Evolutionary conservation across 2,329 filamentous ascomycete species (phyloP).

Genomic region (Shiraia bambusicola): DNA sequence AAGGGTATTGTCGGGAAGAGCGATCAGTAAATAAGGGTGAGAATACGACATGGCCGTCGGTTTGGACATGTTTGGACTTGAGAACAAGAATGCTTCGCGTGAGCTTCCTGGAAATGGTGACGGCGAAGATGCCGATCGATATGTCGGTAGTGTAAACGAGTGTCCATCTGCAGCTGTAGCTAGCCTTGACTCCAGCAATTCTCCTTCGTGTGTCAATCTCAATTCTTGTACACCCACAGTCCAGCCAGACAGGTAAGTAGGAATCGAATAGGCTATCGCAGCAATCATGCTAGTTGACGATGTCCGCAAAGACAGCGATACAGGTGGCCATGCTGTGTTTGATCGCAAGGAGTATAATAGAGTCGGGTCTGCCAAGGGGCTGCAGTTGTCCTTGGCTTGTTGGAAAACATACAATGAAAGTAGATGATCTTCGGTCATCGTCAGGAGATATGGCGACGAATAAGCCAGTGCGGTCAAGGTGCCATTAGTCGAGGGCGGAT

Average conservation of each 20-base stretch:
- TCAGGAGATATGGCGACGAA: slow-evolving; percentile 73
- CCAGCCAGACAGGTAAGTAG: slow-evolving; percentile 76
- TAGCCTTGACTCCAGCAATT: slow-evolving; percentile 52
- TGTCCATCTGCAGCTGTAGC: slow-evolving; percentile 54
- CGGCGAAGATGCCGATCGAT: slow-evolving; percentile 27
- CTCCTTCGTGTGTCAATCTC: slow-evolving; percentile 59
- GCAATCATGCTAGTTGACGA: slow-evolving; percentile 67
- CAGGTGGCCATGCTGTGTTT: slow-evolving; percentile 73
- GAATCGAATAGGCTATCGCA: slow-evolving; percentile 83
- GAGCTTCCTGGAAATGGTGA: slow-evolving; percentile 27
- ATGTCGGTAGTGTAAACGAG: slow-evolving; percentile 45
- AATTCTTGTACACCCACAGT: slow-evolving; percentile 91
- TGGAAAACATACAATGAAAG: slow-evolving; percentile 74
- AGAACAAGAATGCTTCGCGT: slow-evolving; percentile 22
- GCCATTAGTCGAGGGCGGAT: slow-evolving; percentile 64
- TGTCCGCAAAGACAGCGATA: slow-evolving; percentile 79
- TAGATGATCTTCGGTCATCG: slow-evolving; percentile 71
- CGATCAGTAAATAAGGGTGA: slow-evolving; percentile 83
- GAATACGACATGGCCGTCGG: slow-evolving; percentile 57
- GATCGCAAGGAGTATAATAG: slow-evolving; percentile 79
- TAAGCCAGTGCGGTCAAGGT: slow-evolving; percentile 70
- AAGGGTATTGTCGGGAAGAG: slow-evolving; percentile 84
- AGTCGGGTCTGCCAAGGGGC: slow-evolving; percentile 48
- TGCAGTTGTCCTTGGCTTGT: slow-evolving; percentile 9
- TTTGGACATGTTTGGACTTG: slow-evolving; percentile 35